Evolutionary conservation across 257 asterid genomes (phyloP), one percentile per base, ranked within the genome.

Genomic region (Penstemon davidsonii): DNA sequence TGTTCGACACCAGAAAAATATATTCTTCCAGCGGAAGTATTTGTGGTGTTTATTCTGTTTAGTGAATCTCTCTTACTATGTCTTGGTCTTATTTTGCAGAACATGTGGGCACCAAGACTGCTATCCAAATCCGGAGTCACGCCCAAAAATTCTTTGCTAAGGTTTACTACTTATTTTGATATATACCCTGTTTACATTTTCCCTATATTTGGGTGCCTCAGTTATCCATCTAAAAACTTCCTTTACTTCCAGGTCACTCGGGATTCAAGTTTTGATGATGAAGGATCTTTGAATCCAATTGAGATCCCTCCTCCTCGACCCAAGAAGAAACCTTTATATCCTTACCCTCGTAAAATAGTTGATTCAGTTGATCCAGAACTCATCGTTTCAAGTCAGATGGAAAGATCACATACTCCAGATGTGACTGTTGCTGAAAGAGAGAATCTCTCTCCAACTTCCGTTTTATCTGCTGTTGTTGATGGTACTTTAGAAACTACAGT

Each of bases 261-360:
- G 57, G 97, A 92, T 73, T 50, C 91, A 5, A 77, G 75, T n/a
- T 66, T 54, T 69, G 90, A 83, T 44, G 76, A 72, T 15, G 89
- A 71, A 62, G 88, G 88, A 65, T 72, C 83, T 62, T 62, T 67
- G 42, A 73, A 69, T 62, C 84, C 85, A 7, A 81, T 78, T n/a
- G 87, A 78, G 54, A 92, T 92, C 68, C 98, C 98, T 42, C 98
- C 97, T 86, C 98, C 98, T 70, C 86, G 95, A 7, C 98, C 98
- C 0, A 92, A 92, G 77, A 87, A 85, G 89, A 92, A 89, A 75
- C 98, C 98, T 8, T 52, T 76, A 37, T 86, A 79, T 70, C 98
- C 98, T 55, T 92, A 89, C 75, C 98, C 97, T 63, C 96, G 97
- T 19, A 92, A 89, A 78, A 56, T 71, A 68, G 76, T 52, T 38